phyloP scores from a whole-genome alignment of 1,284 basidiomycete species.

The Fomitiporia mediterranea region DNA sequence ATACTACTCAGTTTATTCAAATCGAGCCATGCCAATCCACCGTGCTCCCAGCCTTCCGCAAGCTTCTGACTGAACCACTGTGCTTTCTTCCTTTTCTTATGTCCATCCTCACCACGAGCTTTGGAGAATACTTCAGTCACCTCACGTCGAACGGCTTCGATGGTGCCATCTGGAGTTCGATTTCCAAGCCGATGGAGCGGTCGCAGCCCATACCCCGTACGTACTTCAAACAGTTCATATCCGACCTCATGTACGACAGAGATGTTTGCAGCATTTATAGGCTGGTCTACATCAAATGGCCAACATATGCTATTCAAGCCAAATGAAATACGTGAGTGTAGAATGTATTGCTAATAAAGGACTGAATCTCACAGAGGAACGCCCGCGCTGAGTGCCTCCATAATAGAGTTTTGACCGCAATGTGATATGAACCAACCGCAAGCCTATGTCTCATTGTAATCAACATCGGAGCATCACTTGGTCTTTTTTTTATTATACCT shows the following conservation, averaged over 20 bases:
- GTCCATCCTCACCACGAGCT: constrained; percentile 12
- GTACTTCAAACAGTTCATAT: constrained; percentile 29
- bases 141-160: constrained; percentile 13
- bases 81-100: constrained; percentile 12
- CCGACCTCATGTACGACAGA: constrained; percentile 24
- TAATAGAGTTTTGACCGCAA: constrained; percentile 21
- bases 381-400: constrained; percentile 20
- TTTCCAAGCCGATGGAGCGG: constrained; percentile 20
- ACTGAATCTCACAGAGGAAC: constrained; percentile 18
- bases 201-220: constrained; percentile 24
- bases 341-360: neutral
- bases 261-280: constrained; percentile 25
- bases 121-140: constrained; percentile 2
- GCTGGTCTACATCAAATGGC: constrained; percentile 27
- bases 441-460: constrained; percentile 15
- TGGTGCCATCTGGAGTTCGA: constrained; percentile 7
- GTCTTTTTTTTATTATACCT: neutral
- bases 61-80: constrained; percentile 6
- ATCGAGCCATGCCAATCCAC: constrained; percentile 8
- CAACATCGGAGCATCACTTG: neutral
- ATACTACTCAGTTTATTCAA: neutral
- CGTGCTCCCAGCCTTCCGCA: constrained; percentile 3
- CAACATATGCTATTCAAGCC: constrained; percentile 26
- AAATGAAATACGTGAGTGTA: neutral
- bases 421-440: constrained; percentile 23